A percentile compares a stretch with the other conserved stretches of the same genome.
Evolutionary conservation across 441 rosid species (phyloP).

Genomic region (Euphorbia celastroides): DNA sequence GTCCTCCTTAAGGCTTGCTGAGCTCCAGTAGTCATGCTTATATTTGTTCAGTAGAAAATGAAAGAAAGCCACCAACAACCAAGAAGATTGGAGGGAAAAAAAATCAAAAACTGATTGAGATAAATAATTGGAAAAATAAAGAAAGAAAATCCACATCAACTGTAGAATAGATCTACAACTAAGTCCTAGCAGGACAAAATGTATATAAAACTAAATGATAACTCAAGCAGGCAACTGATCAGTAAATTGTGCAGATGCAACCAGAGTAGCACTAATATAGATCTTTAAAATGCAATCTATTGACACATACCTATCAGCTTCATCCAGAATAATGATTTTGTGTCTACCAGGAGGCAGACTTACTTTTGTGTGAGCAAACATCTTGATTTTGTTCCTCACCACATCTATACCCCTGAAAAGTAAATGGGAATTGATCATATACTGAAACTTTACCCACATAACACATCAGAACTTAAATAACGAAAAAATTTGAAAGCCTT

Average conservation of each 20-base stretch:
- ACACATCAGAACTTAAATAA: constrained; percentile 1
- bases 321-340: constrained; percentile 85
- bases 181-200: background rate
- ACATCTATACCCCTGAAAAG: constrained; percentile 79
- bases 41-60: constrained; percentile 7
- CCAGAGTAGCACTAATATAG: background rate
- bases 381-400: constrained; percentile 92
- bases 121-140: background rate
- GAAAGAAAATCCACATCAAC: background rate
- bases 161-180: background rate
- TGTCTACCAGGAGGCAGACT: constrained; percentile 83
- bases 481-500: background rate
- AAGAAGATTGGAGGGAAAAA: background rate
- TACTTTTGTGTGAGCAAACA: constrained; percentile 97
- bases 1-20: constrained; percentile 96
- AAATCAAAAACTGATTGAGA: background rate
- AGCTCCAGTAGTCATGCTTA: constrained; percentile 96
- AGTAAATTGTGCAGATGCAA: background rate
- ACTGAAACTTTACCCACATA: background rate
- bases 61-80: background rate
- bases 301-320: constrained; percentile 82
- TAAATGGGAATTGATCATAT: constrained; percentile 2
- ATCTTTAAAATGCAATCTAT: background rate
- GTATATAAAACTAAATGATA: background rate
- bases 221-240: background rate